Conservation (phyloP, 2,329 filamentous ascomycete genomes). For the Penicillium sp. region DNA sequence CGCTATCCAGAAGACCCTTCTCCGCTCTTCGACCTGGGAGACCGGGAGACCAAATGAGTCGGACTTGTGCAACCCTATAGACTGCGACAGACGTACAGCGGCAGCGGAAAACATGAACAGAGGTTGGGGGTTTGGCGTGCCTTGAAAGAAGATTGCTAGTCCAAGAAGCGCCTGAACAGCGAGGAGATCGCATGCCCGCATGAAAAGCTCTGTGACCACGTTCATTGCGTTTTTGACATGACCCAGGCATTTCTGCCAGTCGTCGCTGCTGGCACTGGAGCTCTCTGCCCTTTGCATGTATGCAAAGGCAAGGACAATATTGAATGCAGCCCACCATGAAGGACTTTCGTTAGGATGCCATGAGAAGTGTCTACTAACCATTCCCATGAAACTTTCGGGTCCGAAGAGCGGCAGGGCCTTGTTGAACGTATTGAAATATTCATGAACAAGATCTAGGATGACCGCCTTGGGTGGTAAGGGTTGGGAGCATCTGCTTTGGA, state of each 20-base stretch:
- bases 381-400: slow-evolving; percentile 4
- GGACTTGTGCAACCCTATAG: slow-evolving; percentile 21
- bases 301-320: slow-evolving; percentile 20
- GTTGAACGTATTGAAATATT: slow-evolving; percentile 15
- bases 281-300: slow-evolving; percentile 16
- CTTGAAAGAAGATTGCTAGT: slow-evolving; percentile 21
- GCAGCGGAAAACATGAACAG: slow-evolving; percentile 22
- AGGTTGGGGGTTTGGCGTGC: slow-evolving; percentile 22
- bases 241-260: slow-evolving; percentile 18
- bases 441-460: slow-evolving; percentile 8
- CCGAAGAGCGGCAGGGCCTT: slow-evolving; percentile 13
- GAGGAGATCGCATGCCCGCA: slow-evolving; percentile 16
- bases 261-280: slow-evolving; percentile 1
- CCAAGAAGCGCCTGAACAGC: slow-evolving; percentile 21
- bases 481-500: slow-evolving; percentile 11
- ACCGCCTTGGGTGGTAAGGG: slow-evolving; percentile 8
- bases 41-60: slow-evolving; percentile 9
- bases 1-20: slow-evolving; percentile 21
- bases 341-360: slow-evolving; percentile 21
- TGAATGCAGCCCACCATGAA: slow-evolving; percentile 20
- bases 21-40: slow-evolving; percentile 15
- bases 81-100: slow-evolving; percentile 23
- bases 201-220: slow-evolving; percentile 15
- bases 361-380: slow-evolving; percentile 17
- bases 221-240: slow-evolving; percentile 22